Evolutionary conservation across 768 basidiomycete species (phyloP).

Genomic region (Lactarius deliciosus): DNA sequence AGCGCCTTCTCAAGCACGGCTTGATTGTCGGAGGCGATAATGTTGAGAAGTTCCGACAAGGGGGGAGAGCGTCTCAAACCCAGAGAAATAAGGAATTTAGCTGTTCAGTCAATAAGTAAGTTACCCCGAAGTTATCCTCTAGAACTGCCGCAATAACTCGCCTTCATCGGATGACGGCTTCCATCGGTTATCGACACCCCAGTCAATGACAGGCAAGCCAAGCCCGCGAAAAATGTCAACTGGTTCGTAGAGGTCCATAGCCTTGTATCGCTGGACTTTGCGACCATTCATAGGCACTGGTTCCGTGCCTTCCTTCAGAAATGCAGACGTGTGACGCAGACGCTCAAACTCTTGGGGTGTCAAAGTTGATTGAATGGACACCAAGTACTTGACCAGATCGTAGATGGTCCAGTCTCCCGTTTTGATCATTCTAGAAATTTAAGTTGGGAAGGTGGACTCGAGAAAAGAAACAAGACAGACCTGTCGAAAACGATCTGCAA

Average conservation of each 20-base stretch:
- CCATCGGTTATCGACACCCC: slow-evolving; percentile 83
- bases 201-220: slow-evolving; percentile 81
- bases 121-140: not conserved
- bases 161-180: slow-evolving; percentile 83
- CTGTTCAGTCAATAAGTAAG: slow-evolving; percentile 41
- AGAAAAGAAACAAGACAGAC: too few relatives aligned
- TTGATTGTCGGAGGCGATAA: slow-evolving; percentile 61
- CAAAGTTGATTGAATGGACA: slow-evolving; percentile 70
- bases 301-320: slow-evolving; percentile 54
- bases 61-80: slow-evolving; percentile 71
- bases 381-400: slow-evolving; percentile 85
- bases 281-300: slow-evolving; percentile 28
- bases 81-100: slow-evolving; percentile 73
- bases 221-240: slow-evolving; percentile 65
- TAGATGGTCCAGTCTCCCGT: slow-evolving; percentile 88
- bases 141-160: slow-evolving; percentile 33
- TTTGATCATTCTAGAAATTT: slow-evolving; percentile 69
- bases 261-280: slow-evolving; percentile 54
- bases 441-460: too few relatives aligned
- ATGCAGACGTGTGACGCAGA: slow-evolving; percentile 67
- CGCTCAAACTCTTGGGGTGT: slow-evolving; percentile 55
- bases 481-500: too few relatives aligned
- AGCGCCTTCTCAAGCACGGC: slow-evolving; percentile 61
- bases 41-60: slow-evolving; percentile 58
- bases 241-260: slow-evolving; percentile 85